These are phyloP conservation scores for Sporothrix euskadiensis DNA, from an alignment of 2,329 filamentous ascomycete genomes.

Conservation along the genomic window DNA sequence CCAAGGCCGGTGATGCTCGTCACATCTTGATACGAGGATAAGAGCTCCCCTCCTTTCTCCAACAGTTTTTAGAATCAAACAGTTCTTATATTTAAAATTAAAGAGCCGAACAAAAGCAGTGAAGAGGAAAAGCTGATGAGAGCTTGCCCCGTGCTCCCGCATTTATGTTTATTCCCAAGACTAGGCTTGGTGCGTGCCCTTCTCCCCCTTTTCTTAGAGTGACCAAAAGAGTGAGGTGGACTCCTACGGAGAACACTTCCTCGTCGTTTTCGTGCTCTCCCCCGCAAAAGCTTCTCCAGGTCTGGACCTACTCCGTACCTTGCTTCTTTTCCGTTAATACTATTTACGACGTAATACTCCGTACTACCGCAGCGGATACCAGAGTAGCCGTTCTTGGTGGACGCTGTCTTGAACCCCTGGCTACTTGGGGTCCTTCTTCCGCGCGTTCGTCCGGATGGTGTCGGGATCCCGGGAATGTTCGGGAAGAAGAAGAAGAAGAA, in stretches of 20 bases:
- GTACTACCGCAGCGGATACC: neutral
- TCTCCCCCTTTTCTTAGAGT: neutral
- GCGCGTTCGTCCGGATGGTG: constrained; percentile 23
- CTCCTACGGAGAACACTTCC: neutral
- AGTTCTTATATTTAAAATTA: neutral
- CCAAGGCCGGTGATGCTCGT: neutral
- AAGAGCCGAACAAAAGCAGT: neutral
- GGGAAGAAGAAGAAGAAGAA: neutral
- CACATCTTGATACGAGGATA: neutral
- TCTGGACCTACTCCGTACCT: neutral
- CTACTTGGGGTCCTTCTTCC: neutral
- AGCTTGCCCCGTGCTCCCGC: neutral
- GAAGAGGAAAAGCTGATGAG: neutral
- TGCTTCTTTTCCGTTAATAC: neutral
- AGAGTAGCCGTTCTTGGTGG: neutral
- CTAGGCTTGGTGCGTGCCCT: neutral
- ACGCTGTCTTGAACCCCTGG: too few species aligned
- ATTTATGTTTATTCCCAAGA: neutral
- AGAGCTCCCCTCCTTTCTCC: neutral
- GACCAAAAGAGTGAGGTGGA: neutral
- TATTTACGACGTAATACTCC: neutral
- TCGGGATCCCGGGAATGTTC: constrained; percentile 23
- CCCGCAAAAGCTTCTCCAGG: constrained; percentile 21
- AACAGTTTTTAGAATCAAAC: too few species aligned
- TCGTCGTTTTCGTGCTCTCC: constrained; percentile 4